Evolutionary conservation across 495 filamentous ascomycete species (phyloP), one percentile per base, ranked within the genome.

Genomic region (Penicillium salamii): DNA sequence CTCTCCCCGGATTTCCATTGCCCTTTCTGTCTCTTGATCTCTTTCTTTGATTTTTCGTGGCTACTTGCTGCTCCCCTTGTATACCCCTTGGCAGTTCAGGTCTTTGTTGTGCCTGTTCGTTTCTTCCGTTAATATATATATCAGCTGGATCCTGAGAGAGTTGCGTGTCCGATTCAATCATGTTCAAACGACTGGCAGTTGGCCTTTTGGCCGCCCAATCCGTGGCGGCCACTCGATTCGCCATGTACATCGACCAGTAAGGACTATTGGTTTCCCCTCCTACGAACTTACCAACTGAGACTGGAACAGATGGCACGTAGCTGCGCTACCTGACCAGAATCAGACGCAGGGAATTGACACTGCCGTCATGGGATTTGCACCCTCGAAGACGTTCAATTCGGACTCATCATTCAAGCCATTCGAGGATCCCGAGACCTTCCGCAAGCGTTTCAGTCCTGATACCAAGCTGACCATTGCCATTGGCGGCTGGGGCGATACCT

Each of bases 401-500:
- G 72, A 71, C 17, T 62, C 67, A 19, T 63, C 70, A 3, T 75
- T 72, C 13, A 78, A 71, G 66, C 85, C 84, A 1, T 89, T 86
- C 52, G 82, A 80, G 49, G 67, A 78, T 1, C 76, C 87, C 5
- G 62, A 73, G 0, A 74, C 70, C 7, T 74, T 79, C 44, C 80
- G 85, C 21, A 66, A 73, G 40, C 76, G 80, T 37, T 89, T 89
- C 55, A 50, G 71, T 1, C 57, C 75, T 0, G 72, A 73, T 2
- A 86, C 86, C 23, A 81, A 82, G 56, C 59, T 89, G 13, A 77
- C 87, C 76, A 70, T 89, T 28, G 84, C 86, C 28, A 82, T 90
- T 46, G 86, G 86, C 6, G 86, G 86, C 37, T 91, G 86, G 85
- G 86, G 85, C 5, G 83, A 90, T 53, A 80, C 77, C 0, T 53